phyloP scores from a whole-genome alignment of 2,329 filamentous ascomycete species.

The Stachybotrys chartarum region DNA sequence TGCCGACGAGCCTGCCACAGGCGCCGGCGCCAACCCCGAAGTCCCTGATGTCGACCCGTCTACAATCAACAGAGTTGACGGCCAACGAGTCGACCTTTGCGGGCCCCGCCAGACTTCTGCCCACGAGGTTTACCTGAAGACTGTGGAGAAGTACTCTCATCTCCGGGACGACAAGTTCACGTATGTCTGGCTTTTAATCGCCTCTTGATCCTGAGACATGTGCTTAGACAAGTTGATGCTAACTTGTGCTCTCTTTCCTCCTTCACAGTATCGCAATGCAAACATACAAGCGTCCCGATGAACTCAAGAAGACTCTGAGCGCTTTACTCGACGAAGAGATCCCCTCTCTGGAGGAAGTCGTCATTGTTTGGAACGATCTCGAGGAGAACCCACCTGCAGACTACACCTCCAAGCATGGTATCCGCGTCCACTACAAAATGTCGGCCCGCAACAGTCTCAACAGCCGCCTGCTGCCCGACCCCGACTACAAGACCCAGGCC shows the following conservation, averaged over 20 bases:
- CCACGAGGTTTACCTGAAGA: neutral
- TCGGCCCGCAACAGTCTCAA: constrained; percentile 16
- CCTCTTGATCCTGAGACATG: neutral
- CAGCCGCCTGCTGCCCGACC: constrained; percentile 14
- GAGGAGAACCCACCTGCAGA: constrained; percentile 11
- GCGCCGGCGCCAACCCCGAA: neutral
- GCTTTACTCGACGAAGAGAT: constrained; percentile 11
- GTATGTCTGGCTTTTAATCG: constrained; percentile 6
- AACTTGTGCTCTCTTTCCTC: neutral
- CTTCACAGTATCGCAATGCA: constrained; percentile 15
- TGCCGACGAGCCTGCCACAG: neutral
- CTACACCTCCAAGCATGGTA: constrained; percentile 12
- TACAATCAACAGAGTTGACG: neutral
- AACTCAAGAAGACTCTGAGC: constrained; percentile 14
- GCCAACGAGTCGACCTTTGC: neutral
- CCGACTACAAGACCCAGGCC: constrained; percentile 26
- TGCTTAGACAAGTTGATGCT: too few relatives aligned
- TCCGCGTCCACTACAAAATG: constrained; percentile 15
- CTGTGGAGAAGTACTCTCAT: constrained; percentile 31
- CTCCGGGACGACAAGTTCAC: constrained; percentile 17
- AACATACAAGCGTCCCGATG: constrained; percentile 16
- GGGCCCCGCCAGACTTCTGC: neutral
- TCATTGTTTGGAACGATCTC: constrained; percentile 19
- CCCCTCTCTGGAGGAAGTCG: constrained; percentile 18
- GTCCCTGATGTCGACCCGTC: neutral